Evolutionary conservation across 2,329 filamentous ascomycete genomes (phyloP).

Genomic region (Diaporthe vaccinii): DNA sequence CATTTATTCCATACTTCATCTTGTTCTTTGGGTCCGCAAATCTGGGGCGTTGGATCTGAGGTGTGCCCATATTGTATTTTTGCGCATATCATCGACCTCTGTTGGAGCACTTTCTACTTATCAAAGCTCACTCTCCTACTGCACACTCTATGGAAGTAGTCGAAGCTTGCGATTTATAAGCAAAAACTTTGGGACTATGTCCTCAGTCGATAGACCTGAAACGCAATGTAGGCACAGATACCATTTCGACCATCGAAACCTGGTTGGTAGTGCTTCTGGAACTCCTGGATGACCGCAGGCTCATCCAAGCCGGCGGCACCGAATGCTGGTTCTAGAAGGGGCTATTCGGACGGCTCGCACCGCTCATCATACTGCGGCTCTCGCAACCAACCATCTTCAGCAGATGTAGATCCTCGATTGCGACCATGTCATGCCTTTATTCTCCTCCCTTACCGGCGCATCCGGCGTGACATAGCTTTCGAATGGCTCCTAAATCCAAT

Average conservation of each 20-base stretch:
- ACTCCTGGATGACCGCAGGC: not conserved
- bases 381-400: not conserved
- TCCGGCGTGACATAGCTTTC: not conserved
- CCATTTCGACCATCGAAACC: not conserved
- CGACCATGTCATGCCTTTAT: not conserved
- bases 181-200: not conserved
- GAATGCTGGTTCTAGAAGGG: not conserved
- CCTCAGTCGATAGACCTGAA: not conserved
- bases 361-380: not conserved
- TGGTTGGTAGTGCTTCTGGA: not conserved
- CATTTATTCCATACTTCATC: not conserved
- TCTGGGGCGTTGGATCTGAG: too few species aligned
- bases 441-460: not conserved
- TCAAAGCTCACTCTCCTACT: not conserved
- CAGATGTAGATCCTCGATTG: not conserved
- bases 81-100: too few species aligned
- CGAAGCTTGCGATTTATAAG: not conserved
- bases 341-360: slow-evolving; percentile 1
- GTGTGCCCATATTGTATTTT: not conserved
- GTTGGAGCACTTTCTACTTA: not conserved
- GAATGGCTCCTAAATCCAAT: not conserved
- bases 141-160: too few species aligned
- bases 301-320: not conserved
- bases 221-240: not conserved
- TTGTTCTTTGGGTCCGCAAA: not conserved